A percentile compares a stretch with the other conserved stretches of the same genome.
These are phyloP conservation scores for Carpinus viminea DNA, from an alignment of 306 rosid genomes.

Conservation along the genomic window DNA sequence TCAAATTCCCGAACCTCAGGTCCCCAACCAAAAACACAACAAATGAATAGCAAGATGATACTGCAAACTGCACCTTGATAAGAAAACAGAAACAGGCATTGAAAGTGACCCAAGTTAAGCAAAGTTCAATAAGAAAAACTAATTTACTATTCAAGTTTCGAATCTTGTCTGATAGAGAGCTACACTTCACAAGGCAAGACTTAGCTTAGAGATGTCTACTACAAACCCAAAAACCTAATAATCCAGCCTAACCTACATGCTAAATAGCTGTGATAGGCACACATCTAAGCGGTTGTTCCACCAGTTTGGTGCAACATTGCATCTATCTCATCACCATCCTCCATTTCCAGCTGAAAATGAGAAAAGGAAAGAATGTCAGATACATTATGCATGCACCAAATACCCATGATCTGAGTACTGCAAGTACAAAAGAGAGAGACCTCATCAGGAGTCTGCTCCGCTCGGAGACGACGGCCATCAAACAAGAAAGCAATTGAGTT, in stretches of 20 bases:
- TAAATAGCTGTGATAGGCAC: conserved; percentile 3
- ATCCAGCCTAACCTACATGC: neutral
- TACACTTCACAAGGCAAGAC: neutral
- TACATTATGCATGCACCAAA: neutral
- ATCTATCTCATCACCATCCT: conserved; percentile 74
- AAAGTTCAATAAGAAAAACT: neutral
- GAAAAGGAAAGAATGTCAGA: neutral
- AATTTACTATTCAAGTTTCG: neutral
- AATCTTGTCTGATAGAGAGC: neutral
- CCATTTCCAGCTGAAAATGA: conserved; percentile 60
- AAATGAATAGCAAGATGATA: neutral
- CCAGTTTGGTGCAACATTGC: conserved; percentile 80
- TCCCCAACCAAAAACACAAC: neutral
- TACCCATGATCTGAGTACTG: neutral
- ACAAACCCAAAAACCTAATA: neutral
- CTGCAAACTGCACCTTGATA: neutral
- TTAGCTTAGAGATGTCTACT: neutral
- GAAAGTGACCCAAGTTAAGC: neutral
- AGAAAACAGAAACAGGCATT: neutral
- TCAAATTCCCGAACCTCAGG: neutral
- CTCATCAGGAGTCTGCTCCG: conserved; percentile 78
- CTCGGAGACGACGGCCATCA: conserved; percentile 68
- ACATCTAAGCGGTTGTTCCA: conserved; percentile 32
- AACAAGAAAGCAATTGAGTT: conserved; percentile 58
- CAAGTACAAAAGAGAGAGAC: conserved; percentile 21